phyloP scores from a whole-genome alignment of 208 protist species.

The Trypanosoma boissoni region DNA sequence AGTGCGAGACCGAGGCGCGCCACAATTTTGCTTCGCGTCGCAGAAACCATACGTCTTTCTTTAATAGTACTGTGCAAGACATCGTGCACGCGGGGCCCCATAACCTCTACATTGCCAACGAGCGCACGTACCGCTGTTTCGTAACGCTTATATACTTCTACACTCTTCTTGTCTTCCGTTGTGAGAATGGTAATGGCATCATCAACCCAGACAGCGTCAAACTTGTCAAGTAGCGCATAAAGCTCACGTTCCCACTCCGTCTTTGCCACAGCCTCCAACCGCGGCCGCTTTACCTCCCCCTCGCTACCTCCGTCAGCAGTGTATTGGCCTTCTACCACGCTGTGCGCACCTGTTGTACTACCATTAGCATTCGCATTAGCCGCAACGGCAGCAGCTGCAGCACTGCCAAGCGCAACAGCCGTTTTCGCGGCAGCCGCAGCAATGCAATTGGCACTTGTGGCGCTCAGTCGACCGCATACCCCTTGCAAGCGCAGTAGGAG shows the following conservation, averaged over 20 bases:
- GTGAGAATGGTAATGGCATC: background rate
- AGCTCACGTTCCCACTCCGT: conserved; percentile 13
- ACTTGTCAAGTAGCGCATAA: conserved; percentile 2
- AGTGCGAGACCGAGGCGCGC: conserved; percentile 2
- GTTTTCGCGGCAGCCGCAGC: conserved; percentile 18
- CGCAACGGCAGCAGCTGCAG: conserved; percentile 9
- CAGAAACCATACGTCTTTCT: background rate
- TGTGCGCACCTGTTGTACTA: too few species aligned
- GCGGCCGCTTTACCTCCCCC: conserved; percentile 31
- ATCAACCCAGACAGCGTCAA: conserved; percentile 4
- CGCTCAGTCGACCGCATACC: conserved; percentile 29
- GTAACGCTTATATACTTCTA: too few species aligned
- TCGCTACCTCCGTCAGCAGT: too few species aligned
- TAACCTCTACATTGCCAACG: conserved; percentile 14
- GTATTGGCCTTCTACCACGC: too few species aligned
- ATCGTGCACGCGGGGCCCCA: conserved; percentile 21
- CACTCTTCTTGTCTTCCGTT: too few species aligned
- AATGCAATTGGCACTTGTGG: conserved; percentile 9
- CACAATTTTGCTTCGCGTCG: conserved; percentile 12
- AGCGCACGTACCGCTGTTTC: too few species aligned
- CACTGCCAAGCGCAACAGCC: conserved; percentile 17
- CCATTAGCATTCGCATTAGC: conserved; percentile 5
- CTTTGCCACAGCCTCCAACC: conserved; percentile 32
- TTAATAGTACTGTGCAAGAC: background rate
- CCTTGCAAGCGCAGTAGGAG: conserved; percentile 23